A percentile compares a stretch with the other conserved stretches of the same genome.
phyloP scores from a whole-genome alignment of 257 asterid species.

The Schizonepeta tenuifolia region DNA sequence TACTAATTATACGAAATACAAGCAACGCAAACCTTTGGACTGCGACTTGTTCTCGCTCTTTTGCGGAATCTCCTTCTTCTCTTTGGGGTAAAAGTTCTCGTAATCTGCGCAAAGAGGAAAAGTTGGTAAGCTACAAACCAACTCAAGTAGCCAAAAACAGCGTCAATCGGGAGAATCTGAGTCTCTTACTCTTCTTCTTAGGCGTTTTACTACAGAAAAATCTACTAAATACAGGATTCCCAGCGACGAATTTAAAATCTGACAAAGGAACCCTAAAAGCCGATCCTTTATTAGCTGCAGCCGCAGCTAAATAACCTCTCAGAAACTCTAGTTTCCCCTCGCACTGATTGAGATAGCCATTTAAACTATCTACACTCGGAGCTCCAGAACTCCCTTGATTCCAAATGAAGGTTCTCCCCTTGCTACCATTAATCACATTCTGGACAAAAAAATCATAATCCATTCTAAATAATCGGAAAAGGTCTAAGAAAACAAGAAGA shows the following conservation, averaged over 20 bases:
- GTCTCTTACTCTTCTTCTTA: conserved; percentile 68
- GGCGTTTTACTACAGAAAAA: conserved; percentile 69
- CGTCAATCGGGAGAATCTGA: not conserved
- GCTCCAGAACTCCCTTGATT: conserved; percentile 42
- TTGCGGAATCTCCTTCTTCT: conserved; percentile 61
- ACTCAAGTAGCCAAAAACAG: not conserved
- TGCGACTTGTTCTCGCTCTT: conserved; percentile 56
- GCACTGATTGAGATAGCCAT: conserved; percentile 31
- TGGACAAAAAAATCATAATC: conserved; percentile 36
- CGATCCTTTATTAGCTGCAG: conserved; percentile 45
- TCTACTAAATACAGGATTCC: conserved; percentile 49
- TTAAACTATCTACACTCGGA: conserved; percentile 34
- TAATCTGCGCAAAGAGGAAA: conserved; percentile 49
- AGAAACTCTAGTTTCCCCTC: conserved; percentile 61
- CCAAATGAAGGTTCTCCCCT: conserved; percentile 41
- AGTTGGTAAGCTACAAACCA: not conserved
- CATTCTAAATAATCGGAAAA: not conserved
- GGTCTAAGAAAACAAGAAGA: not conserved
- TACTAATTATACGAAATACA: conserved; percentile 9
- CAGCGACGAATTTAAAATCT: conserved; percentile 47
- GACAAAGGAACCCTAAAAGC: conserved; percentile 41
- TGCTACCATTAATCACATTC: conserved; percentile 59
- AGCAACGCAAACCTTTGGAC: conserved; percentile 58
- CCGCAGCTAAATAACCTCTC: conserved; percentile 65
- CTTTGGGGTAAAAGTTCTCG: conserved; percentile 61